phyloP scores from a whole-genome alignment of 495 filamentous ascomycete genomes.

The Xylaria telfairii region DNA sequence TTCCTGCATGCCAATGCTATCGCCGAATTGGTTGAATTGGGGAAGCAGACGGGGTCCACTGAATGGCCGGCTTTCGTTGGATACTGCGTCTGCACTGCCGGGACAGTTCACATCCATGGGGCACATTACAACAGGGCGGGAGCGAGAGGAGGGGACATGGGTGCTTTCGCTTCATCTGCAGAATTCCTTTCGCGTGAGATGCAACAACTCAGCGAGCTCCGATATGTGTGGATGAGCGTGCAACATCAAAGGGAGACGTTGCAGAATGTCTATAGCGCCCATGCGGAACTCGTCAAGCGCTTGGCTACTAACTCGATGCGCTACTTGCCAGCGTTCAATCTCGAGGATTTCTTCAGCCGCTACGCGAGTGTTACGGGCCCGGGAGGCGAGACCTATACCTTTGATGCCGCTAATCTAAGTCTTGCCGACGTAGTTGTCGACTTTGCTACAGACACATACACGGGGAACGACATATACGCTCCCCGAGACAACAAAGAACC shows the following conservation, averaged over 20 bases:
- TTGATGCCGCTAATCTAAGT: constrained; percentile 57
- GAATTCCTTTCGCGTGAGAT: constrained; percentile 79
- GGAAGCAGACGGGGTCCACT: constrained; percentile 65
- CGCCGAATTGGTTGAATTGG: constrained; percentile 80
- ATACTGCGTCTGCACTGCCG: constrained; percentile 82
- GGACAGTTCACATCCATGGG: constrained; percentile 84
- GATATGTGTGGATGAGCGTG: constrained; percentile 75
- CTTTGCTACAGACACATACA: constrained; percentile 54
- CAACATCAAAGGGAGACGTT: constrained; percentile 81
- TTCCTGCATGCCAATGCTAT: constrained; percentile 89
- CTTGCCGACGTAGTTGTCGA: constrained; percentile 62
- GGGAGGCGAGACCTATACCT: constrained; percentile 51
- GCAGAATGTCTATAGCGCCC: constrained; percentile 72
- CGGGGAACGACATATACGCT: constrained; percentile 50
- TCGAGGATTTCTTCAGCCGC: constrained; percentile 86
- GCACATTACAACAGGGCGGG: constrained; percentile 73
- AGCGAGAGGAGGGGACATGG: constrained; percentile 65
- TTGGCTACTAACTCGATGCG: constrained; percentile 63
- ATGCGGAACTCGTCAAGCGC: constrained; percentile 75
- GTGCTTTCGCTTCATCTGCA: constrained; percentile 58
- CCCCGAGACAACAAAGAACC: constrained; percentile 36
- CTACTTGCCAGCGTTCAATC: constrained; percentile 78
- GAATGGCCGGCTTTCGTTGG: constrained; percentile 86
- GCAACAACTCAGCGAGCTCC: constrained; percentile 75
- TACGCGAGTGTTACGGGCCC: constrained; percentile 60